Evolutionary conservation across 164 flowering plant species (phyloP).

Genomic region (Liriodendron chinense): DNA sequence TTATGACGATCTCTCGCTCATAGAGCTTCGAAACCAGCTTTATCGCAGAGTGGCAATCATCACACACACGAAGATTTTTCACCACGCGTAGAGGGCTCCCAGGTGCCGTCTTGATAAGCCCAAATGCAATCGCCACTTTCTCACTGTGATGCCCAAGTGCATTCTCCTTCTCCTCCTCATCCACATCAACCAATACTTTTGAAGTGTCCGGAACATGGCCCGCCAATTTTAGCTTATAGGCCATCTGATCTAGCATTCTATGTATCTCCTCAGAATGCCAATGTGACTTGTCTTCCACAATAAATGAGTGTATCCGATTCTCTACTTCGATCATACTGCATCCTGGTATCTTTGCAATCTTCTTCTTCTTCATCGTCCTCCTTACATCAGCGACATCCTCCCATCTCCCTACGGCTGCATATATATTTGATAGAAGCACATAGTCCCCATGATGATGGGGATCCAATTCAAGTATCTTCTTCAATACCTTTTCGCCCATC

Average conservation of each 20-base stretch:
- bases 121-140: constrained; percentile 60
- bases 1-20: constrained; percentile 40
- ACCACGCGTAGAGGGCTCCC: constrained; percentile 36
- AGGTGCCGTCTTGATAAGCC: constrained; percentile 28
- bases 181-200: constrained; percentile 1
- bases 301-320: constrained; percentile 2
- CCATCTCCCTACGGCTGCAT: constrained; percentile 6
- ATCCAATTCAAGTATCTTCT: constrained; percentile 17
- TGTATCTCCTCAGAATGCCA: constrained; percentile 2
- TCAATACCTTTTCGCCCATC: constrained; percentile 14
- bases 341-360: constrained; percentile 5
- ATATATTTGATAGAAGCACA: constrained; percentile 6
- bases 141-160: constrained; percentile 54
- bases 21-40: constrained; percentile 46
- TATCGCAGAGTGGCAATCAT: constrained; percentile 42
- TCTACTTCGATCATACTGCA: constrained; percentile 10
- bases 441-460: constrained; percentile 18
- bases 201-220: constrained; percentile 9
- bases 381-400: background rate
- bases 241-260: constrained; percentile 4
- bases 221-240: constrained; percentile 7
- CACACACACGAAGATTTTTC: constrained; percentile 42
- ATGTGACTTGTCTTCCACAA: constrained; percentile 7
- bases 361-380: constrained; percentile 10
- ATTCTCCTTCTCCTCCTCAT: constrained; percentile 35